phyloP scores from a whole-genome alignment of 768 basidiomycete species.

The Podaxis sp. region DNA sequence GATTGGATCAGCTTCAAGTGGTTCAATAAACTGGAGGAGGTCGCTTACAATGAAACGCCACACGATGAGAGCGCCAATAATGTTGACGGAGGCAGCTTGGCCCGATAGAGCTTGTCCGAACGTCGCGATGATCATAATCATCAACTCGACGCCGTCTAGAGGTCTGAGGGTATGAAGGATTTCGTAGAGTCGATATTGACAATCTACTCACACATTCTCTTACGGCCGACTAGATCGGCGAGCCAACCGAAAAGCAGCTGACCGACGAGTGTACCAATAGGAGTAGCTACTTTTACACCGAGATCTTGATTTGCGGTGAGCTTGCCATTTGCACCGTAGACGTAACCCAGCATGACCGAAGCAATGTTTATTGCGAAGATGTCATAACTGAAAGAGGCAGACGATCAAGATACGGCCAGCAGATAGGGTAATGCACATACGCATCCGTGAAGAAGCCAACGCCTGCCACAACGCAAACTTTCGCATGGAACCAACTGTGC shows the following conservation, averaged over 20 bases:
- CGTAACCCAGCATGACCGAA: slow-evolving; percentile 79
- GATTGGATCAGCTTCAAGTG: background rate
- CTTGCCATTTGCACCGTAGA: slow-evolving; percentile 56
- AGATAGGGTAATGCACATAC: slow-evolving; percentile 33
- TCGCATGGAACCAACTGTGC: slow-evolving; percentile 80
- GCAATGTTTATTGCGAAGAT: slow-evolving; percentile 91
- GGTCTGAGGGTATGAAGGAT: slow-evolving; percentile 3
- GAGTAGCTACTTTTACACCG: slow-evolving; percentile 76
- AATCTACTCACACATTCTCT: slow-evolving; percentile 69
- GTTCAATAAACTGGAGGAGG: background rate
- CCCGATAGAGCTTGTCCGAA: slow-evolving; percentile 81
- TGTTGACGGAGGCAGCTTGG: slow-evolving; percentile 59
- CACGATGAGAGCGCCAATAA: slow-evolving; percentile 75
- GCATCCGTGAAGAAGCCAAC: slow-evolving; percentile 93
- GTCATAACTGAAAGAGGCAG: slow-evolving; percentile 52
- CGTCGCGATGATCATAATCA: slow-evolving; percentile 79
- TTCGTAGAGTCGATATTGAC: background rate
- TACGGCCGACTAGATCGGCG: slow-evolving; percentile 74
- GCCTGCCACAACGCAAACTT: slow-evolving; percentile 68
- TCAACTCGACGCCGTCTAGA: slow-evolving; percentile 68
- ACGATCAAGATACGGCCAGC: background rate
- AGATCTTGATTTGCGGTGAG: slow-evolving; percentile 66
- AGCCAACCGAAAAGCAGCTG: slow-evolving; percentile 82
- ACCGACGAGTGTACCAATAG: slow-evolving; percentile 73
- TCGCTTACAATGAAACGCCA: slow-evolving; percentile 73